Evolutionary conservation across 1,139 yeast species (phyloP).

Genomic region (Nakaseomyces bracarensis): DNA sequence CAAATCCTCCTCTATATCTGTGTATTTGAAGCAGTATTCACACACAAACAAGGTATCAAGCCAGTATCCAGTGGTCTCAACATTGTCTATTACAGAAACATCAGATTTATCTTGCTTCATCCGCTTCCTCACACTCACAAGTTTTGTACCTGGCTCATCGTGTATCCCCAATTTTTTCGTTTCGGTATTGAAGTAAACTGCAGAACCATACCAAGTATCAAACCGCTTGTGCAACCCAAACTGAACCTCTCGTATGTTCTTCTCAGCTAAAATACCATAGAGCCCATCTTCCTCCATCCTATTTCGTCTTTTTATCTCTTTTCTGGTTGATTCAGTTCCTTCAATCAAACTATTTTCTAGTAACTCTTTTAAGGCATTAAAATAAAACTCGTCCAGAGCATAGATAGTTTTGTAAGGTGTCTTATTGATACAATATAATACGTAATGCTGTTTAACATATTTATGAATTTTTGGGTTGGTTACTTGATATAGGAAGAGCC

Average conservation of each 20-base stretch:
- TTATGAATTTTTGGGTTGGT: too few relatives aligned
- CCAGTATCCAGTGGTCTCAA: constrained; percentile 35
- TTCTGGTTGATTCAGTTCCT: too few relatives aligned
- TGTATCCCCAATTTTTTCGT: constrained; percentile 27
- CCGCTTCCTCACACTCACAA: background rate
- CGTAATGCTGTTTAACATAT: too few relatives aligned
- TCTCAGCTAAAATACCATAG: constrained; percentile 51
- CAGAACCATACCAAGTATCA: constrained; percentile 79
- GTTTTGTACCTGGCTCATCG: background rate
- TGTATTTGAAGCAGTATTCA: constrained; percentile 75
- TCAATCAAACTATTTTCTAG: too few relatives aligned
- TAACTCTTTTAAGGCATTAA: too few relatives aligned
- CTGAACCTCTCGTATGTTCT: constrained; percentile 57
- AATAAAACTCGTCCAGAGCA: too few relatives aligned
- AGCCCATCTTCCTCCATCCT: constrained; percentile 24
- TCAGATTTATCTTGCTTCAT: background rate
- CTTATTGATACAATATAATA: too few relatives aligned
- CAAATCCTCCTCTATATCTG: constrained; percentile 39
- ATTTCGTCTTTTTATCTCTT: too few relatives aligned
- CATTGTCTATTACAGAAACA: background rate
- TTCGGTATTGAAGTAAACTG: constrained; percentile 52
- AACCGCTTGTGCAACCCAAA: constrained; percentile 54
- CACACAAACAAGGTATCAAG: constrained; percentile 62
- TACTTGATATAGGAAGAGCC: too few relatives aligned
- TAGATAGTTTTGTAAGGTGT: too few relatives aligned